Conservation (phyloP, 106 monocot species). For the Alisma plantagoaquatica region DNA sequence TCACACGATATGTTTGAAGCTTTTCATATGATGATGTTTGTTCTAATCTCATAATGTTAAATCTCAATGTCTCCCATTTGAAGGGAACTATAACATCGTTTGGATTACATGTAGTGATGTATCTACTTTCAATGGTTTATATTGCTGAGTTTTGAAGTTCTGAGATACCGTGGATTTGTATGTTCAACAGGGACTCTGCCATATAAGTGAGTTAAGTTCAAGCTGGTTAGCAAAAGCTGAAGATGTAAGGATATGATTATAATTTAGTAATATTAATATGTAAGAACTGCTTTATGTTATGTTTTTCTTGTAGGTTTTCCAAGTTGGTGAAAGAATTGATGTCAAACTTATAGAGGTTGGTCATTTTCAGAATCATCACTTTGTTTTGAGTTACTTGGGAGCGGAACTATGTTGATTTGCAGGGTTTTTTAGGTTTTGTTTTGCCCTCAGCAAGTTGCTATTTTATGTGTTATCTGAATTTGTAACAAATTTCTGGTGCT, state of each 20-base stretch:
- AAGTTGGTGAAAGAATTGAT: slow-evolving; percentile 82
- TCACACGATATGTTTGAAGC: no score
- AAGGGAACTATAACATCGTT: not conserved
- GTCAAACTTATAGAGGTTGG: slow-evolving; percentile 91
- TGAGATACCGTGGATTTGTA: not conserved
- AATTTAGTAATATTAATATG: no score
- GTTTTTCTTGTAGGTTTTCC: slow-evolving; percentile 62
- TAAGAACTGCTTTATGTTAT: no score
- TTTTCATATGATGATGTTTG: no score
- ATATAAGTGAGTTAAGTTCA: slow-evolving; percentile 94
- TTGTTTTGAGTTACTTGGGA: no score
- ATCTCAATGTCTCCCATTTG: no score
- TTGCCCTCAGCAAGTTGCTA: no score
- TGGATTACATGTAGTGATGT: not conserved
- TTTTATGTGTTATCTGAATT: no score
- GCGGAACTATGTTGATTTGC: no score
- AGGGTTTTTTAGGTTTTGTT: no score
- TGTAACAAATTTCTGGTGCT: no score
- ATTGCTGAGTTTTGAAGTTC: not conserved
- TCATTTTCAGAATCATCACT: slow-evolving; percentile 6
- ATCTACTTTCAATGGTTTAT: not conserved
- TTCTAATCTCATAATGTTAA: no score
- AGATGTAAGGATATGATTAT: slow-evolving; percentile 71
- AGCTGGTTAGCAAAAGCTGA: slow-evolving; percentile 84
- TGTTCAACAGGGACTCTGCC: slow-evolving; percentile 77